Evolutionary conservation across 1,284 basidiomycete genomes (phyloP).

Genomic region (Pulveroboletus sp.): DNA sequence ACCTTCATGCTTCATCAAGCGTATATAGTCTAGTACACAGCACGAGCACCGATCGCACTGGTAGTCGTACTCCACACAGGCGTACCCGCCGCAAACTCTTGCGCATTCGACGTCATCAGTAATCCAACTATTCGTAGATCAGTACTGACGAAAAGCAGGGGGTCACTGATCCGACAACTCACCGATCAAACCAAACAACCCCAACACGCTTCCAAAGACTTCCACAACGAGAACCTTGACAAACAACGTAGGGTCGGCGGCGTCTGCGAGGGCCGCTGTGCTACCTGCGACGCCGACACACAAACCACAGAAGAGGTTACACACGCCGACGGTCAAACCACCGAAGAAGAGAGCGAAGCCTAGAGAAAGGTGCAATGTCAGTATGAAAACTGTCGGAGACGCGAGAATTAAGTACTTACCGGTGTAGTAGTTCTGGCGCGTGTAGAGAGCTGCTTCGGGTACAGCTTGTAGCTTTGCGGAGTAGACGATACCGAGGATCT

Average conservation of each 20-base stretch:
- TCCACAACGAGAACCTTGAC: slow-evolving; percentile 95
- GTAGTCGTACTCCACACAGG: slow-evolving; percentile 31
- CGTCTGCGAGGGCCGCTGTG: slow-evolving; percentile 89
- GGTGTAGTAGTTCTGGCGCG: slow-evolving; percentile 86
- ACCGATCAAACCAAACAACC: slow-evolving; percentile 91
- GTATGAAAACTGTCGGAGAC: neutral
- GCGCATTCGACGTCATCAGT: slow-evolving; percentile 61
- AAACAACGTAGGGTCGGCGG: slow-evolving; percentile 89
- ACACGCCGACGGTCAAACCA: slow-evolving; percentile 85
- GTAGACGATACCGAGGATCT: slow-evolving; percentile 95
- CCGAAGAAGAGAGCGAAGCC: slow-evolving; percentile 95
- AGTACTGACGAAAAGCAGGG: too few relatives aligned
- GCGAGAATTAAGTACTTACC: slow-evolving; percentile 46
- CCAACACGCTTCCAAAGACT: slow-evolving; percentile 91
- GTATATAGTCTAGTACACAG: slow-evolving; percentile 18
- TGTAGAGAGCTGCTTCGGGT: slow-evolving; percentile 68
- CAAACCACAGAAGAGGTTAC: slow-evolving; percentile 92
- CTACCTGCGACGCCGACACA: slow-evolving; percentile 91
- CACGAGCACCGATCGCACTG: slow-evolving; percentile 24
- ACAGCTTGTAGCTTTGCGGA: slow-evolving; percentile 74
- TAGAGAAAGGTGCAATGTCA: slow-evolving; percentile 29
- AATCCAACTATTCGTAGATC: slow-evolving; percentile 64
- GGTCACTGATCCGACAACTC: too few relatives aligned
- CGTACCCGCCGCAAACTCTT: slow-evolving; percentile 49
- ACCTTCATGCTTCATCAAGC: neutral